Base-by-base conservation (phyloP, 2,329 filamentous ascomycete species). In the Leptographium wingfieldii region DNA sequence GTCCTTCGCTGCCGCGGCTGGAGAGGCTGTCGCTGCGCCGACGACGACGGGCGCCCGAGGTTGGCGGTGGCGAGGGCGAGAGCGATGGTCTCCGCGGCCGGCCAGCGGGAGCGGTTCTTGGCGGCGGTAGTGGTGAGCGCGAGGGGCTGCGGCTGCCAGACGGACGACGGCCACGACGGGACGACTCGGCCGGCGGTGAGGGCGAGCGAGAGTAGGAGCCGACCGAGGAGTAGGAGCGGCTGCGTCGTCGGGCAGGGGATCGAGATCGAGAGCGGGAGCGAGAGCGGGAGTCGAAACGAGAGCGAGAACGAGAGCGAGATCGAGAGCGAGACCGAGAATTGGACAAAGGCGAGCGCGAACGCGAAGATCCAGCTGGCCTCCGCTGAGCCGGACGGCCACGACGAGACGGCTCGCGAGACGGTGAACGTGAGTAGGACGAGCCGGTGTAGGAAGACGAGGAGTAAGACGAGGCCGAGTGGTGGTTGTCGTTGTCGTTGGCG, bases 391-490 rank as follows among this genome's bases (percentile, higher is more conserved):
- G 35, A 3, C 57, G 55, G 9, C n/a, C n/a, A 14, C 56, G 46
- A 22, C 33, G 27, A 1, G 16, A 19, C 3, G 10, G 54, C 29
- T 74, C 74, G 27, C 71, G 60, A 43, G 67, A 66, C 51, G 63
- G 67, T 43, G 67, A 55, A 43, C 74, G 71, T 11, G 80, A 84
- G 69, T 82, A 82, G 14, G 80, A 83, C 6, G 82, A 84, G 53
- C 80, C 79, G 0, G 80, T 82, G 68, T 89, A 88, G 25, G 87
- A 40, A 25, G 87, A 90, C 0, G 86, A 90, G 0, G 86, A 90
- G 69, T 91, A 92, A 73, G 87, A 90, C 10, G 86, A 90, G 11
- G 85, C 83, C 0, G 86, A 90, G 54, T 88, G 56, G 27, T 51
- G 55, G 57, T 56, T 57, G 46, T 53, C 7, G 10, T 56, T 59